Evolutionary conservation across 1,139 yeast species (phyloP).

Genomic region (Blastobotrys petasosporus): DNA sequence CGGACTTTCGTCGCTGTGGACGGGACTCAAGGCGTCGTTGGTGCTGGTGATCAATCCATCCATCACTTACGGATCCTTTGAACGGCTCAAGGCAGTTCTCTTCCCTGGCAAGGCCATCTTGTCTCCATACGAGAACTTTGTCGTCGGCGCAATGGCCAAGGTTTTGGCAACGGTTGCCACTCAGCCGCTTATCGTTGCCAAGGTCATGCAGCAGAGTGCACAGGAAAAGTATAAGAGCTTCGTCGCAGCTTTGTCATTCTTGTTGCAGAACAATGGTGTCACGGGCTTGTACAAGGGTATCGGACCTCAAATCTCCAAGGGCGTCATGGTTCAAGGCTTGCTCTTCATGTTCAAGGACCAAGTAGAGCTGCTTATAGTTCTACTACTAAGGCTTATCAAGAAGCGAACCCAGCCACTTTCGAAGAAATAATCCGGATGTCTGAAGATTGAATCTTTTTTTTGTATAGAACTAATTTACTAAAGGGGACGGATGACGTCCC

Average conservation of each 20-base stretch:
- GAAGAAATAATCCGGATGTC: too few relatives aligned
- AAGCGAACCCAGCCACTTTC: constrained; percentile 4
- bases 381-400: constrained; percentile 27
- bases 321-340: constrained; percentile 79
- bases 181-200: constrained; percentile 80
- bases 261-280: constrained; percentile 48
- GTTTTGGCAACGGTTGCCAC: constrained; percentile 74
- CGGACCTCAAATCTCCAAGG: constrained; percentile 75
- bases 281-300: constrained; percentile 68
- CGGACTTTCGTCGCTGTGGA: constrained; percentile 73
- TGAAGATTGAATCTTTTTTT: too few relatives aligned
- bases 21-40: constrained; percentile 74
- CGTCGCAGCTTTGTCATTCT: constrained; percentile 47
- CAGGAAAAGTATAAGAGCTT: constrained; percentile 41
- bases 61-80: constrained; percentile 80
- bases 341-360: constrained; percentile 78
- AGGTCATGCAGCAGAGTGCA: constrained; percentile 68
- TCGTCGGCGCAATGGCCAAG: constrained; percentile 74
- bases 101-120: constrained; percentile 46
- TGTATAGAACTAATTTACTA: too few relatives aligned
- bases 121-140: constrained; percentile 62
- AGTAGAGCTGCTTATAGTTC: constrained; percentile 34
- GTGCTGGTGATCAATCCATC: constrained; percentile 80
- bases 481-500: too few relatives aligned
- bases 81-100: constrained; percentile 54